Evolutionary conservation across 768 basidiomycete genomes (phyloP), one percentile per base, ranked within the genome.

Genomic region (Lactarius quietus): DNA sequence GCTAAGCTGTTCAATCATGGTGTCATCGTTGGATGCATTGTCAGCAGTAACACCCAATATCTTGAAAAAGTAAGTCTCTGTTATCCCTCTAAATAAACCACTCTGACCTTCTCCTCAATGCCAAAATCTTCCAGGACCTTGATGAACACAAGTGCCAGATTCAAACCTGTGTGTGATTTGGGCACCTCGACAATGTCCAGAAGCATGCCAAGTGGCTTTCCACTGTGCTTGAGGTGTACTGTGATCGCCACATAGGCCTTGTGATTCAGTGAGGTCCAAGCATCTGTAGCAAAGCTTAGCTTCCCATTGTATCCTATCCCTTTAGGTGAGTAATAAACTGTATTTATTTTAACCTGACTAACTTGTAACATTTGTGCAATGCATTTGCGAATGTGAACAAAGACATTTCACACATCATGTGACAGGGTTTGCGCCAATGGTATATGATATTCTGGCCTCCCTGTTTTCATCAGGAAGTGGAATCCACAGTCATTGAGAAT

Each of bases 1-100:
- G 0, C 23, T 45, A 5, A 82, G 73, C 33, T 69, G 54, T 0
- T 65, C 58, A 0, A 77, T 70, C 76, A 82, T 78, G 0, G 52
- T 66, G 62, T 78, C 73, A 59, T 81, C 81, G 2, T 61, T 59
- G 0, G 69, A 68, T 1, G 76, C 76, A 66, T 81, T 81, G 62
- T 81, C 75, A 36, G 71, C 74, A 3, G 74, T 78, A 3, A 80
- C 59, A 10, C 73, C 69, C 1, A 80, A 70, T 12, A 78, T 68
- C 76, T 33, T 33, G 33, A 33, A 33, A 33, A 33, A 4, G 33
- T 33, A 8, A 33, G 33, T 33, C 33, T 33, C 33, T 33, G 33
- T 33, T 33, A 33, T 33, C 33, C 3, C 8, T 33, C 33, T 73
- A 51, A 14, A 17, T 14, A 14, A 54, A 35, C 6, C 33, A 17